Evolutionary conservation across 2,329 filamentous ascomycete genomes (phyloP).

Genomic region (Pestalotiopsis sp.): DNA sequence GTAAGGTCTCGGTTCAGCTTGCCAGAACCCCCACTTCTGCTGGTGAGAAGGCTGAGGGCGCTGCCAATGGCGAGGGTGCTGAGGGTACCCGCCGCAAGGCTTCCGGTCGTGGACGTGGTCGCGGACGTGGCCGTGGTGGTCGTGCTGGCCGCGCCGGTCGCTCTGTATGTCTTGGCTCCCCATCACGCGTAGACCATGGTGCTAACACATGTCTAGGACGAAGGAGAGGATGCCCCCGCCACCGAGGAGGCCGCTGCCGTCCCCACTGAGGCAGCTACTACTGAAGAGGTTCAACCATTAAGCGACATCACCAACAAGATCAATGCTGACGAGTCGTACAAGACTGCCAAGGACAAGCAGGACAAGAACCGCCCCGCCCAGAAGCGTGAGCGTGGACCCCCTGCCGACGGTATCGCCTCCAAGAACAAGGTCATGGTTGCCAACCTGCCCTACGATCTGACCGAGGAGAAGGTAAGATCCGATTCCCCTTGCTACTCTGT

Average conservation of each 20-base stretch:
- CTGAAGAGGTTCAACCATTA: constrained; percentile 55
- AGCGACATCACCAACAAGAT: constrained; percentile 58
- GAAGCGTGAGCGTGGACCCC: constrained; percentile 84
- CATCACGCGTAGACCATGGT: constrained; percentile 10
- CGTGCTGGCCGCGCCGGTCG: constrained; percentile 63
- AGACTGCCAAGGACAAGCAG: constrained; percentile 22
- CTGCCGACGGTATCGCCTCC: constrained; percentile 94
- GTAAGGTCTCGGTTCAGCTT: constrained; percentile 98
- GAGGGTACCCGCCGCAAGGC: constrained; percentile 65
- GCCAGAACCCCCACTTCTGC: constrained; percentile 93
- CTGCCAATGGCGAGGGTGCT: constrained; percentile 70
- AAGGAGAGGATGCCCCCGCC: constrained; percentile 45
- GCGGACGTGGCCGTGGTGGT: constrained; percentile 65
- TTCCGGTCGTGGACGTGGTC: constrained; percentile 67
- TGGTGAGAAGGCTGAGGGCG: constrained; percentile 72
- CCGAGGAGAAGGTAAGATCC: constrained; percentile 82
- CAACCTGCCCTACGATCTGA: constrained; percentile 97
- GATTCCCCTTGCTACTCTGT: not conserved
- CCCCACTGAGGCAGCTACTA: constrained; percentile 41
- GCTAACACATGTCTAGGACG: constrained; percentile 31
- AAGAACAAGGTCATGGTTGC: constrained; percentile 99
- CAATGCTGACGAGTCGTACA: constrained; percentile 31
- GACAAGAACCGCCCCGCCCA: constrained; percentile 54
- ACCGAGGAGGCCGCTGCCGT: constrained; percentile 45
- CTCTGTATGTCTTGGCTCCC: constrained; percentile 43